Percentiles rank a stretch among this genome's conserved stretches.
phyloP scores from a whole-genome alignment of 768 basidiomycete species.

The Fistulinella prunicolor region DNA sequence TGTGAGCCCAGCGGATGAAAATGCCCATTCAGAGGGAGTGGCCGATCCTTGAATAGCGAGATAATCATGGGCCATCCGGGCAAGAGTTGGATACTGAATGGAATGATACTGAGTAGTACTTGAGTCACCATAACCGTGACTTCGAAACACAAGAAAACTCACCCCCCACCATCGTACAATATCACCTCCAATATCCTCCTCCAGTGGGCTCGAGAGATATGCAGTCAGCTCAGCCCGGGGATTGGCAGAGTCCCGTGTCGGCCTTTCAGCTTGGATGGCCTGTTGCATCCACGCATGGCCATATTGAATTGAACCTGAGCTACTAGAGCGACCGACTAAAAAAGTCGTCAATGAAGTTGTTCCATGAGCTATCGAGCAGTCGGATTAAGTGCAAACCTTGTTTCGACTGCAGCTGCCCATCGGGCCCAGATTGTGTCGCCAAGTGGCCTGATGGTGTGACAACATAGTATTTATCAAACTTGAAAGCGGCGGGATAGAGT shows the following conservation, averaged over 20 bases:
- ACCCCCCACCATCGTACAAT: slow-evolving; percentile 2
- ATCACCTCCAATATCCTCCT: not conserved
- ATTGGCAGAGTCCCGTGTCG: not conserved
- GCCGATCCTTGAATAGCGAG: slow-evolving; percentile 25
- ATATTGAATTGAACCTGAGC: slow-evolving; percentile 2
- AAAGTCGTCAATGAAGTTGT: too few species aligned
- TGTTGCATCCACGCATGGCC: too few species aligned
- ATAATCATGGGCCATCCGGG: not conserved
- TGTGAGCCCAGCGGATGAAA: slow-evolving; percentile 28
- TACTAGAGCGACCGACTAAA: not conserved
- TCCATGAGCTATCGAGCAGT: too few species aligned
- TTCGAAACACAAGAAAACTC: not conserved
- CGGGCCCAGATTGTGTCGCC: too few species aligned
- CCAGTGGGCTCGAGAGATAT: not conserved
- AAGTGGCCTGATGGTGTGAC: too few species aligned
- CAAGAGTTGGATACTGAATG: not conserved
- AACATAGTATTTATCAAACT: too few species aligned
- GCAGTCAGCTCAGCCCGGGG: not conserved
- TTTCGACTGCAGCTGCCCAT: too few species aligned
- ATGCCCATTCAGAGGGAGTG: slow-evolving; percentile 24
- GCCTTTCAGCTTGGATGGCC: not conserved
- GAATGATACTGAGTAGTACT: not conserved
- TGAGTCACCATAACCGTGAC: too few species aligned
- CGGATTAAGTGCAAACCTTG: too few species aligned
- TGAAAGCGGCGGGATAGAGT: too few species aligned